Conservation (phyloP, 2,329 filamentous ascomycete species). For the Calonectria pseudoreteaudii region DNA sequence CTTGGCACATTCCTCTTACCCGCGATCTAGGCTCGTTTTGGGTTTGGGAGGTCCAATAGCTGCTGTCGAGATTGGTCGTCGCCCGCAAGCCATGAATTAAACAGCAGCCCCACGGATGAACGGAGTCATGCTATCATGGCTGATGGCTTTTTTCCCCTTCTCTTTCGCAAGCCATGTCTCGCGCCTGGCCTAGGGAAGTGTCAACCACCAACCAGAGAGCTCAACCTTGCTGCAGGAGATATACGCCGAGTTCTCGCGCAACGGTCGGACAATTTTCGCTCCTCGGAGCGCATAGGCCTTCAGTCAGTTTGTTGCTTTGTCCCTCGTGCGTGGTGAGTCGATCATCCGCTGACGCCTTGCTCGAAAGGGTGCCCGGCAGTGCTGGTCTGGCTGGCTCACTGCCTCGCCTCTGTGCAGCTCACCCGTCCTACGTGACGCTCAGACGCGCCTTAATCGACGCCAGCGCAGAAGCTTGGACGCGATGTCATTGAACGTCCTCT, state of each 20-base stretch:
- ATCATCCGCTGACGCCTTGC: conserved; percentile 10
- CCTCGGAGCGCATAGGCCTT: background rate
- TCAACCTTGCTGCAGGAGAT: background rate
- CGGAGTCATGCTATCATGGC: conserved; percentile 1
- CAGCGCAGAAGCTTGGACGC: conserved; percentile 15
- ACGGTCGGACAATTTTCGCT: conserved; percentile 9
- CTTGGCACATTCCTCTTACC: conserved; percentile 14
- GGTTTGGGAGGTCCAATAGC: background rate
- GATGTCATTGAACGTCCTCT: background rate
- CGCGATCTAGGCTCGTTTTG: conserved; percentile 18
- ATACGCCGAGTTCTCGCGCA: background rate
- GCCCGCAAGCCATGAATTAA: background rate
- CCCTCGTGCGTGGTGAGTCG: background rate
- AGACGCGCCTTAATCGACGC: conserved; percentile 6
- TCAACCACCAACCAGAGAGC: background rate
- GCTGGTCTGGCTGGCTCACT: background rate
- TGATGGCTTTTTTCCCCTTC: background rate
- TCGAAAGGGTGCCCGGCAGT: background rate
- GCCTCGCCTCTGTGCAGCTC: background rate
- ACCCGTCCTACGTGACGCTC: conserved; percentile 1
- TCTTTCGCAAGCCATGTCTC: background rate
- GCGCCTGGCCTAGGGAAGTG: background rate
- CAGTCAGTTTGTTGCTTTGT: background rate
- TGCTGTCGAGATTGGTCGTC: background rate
- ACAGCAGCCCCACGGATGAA: conserved; percentile 8